These are phyloP conservation scores for Podospora anserina DNA, from an alignment of 495 filamentous ascomycete species.

Conservation along the genomic window DNA sequence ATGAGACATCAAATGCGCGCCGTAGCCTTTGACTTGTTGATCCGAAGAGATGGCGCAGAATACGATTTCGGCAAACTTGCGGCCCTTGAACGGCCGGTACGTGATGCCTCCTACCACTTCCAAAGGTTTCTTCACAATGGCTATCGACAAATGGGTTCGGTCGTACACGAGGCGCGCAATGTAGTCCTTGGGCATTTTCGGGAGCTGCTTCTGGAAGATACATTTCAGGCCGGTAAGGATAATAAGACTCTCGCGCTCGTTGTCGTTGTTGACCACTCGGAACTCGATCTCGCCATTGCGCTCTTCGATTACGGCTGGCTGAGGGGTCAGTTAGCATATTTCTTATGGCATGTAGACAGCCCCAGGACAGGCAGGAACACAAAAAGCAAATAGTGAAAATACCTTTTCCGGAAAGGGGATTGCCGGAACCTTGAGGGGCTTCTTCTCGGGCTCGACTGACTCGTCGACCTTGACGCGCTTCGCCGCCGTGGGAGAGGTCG, in stretches of 20 bases:
- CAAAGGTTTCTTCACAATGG: constrained; percentile 93
- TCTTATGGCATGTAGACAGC: background rate
- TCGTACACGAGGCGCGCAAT: constrained; percentile 97
- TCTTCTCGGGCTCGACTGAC: constrained; percentile 52
- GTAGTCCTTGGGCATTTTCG: constrained; percentile 99
- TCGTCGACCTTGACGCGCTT: constrained; percentile 62
- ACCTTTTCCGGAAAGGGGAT: constrained; percentile 87
- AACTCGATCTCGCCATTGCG: constrained; percentile 96
- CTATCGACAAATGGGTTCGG: constrained; percentile 90
- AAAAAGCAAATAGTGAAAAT: constrained; percentile 17
- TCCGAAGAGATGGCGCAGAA: constrained; percentile 98
- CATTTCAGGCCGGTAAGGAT: constrained; percentile 95
- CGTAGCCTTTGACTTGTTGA: constrained; percentile 98
- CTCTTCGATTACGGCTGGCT: constrained; percentile 88
- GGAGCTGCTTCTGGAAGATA: constrained; percentile 97
- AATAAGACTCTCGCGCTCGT: constrained; percentile 79
- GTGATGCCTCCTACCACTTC: constrained; percentile 97
- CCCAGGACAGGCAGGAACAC: background rate
- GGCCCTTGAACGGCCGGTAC: constrained; percentile 89
- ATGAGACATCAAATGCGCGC: constrained; percentile 96
- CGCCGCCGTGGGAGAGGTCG: constrained; percentile 56
- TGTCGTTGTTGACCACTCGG: constrained; percentile 96
- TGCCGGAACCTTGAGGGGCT: constrained; percentile 49
- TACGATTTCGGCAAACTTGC: constrained; percentile 95
- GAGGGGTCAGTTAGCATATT: background rate